phyloP scores from a whole-genome alignment of 2,329 filamentous ascomycete species.

The Arthrocladium fulminans region DNA sequence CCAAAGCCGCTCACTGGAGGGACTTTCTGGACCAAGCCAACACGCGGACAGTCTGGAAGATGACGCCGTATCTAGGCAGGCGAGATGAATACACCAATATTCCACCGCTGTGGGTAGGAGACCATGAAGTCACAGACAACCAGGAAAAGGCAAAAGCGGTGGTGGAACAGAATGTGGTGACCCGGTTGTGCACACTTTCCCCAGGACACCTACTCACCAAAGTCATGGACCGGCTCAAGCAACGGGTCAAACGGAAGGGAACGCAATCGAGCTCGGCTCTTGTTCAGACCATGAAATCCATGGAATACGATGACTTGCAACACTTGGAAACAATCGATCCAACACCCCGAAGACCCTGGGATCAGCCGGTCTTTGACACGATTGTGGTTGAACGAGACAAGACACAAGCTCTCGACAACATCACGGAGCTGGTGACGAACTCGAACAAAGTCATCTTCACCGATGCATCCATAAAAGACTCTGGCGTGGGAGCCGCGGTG shows the following conservation, averaged over 20 bases:
- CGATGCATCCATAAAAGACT: slow-evolving; percentile 13
- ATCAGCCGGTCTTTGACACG: slow-evolving; percentile 17
- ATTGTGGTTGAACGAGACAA: slow-evolving; percentile 22
- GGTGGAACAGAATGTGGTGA: slow-evolving; percentile 14
- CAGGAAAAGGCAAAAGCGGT: slow-evolving; percentile 18
- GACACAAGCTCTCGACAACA: slow-evolving; percentile 17
- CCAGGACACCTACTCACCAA: slow-evolving; percentile 15
- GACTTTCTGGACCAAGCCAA: slow-evolving; percentile 22
- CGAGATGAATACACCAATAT: slow-evolving; percentile 16
- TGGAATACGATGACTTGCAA: slow-evolving; percentile 13
- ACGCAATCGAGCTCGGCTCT: slow-evolving; percentile 10
- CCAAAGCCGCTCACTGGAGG: slow-evolving; percentile 17
- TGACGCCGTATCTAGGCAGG: slow-evolving; percentile 14
- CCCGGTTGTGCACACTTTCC: slow-evolving; percentile 21
- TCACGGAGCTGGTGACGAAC: slow-evolving; percentile 4
- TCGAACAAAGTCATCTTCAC: slow-evolving; percentile 9
- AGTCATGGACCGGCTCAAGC: slow-evolving; percentile 12
- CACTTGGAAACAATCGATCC: slow-evolving; percentile 24
- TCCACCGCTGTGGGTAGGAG: slow-evolving; percentile 13
- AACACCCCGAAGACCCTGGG: slow-evolving; percentile 20
- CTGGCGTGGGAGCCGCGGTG: slow-evolving; percentile 17
- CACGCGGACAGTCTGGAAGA: slow-evolving; percentile 18
- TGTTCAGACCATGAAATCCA: slow-evolving; percentile 7
- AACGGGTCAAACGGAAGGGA: slow-evolving; percentile 6
- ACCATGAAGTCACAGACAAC: slow-evolving; percentile 16